Base-by-base conservation (phyloP, 352 stramenopile genomes). In the Peronospora farinosa region DNA sequence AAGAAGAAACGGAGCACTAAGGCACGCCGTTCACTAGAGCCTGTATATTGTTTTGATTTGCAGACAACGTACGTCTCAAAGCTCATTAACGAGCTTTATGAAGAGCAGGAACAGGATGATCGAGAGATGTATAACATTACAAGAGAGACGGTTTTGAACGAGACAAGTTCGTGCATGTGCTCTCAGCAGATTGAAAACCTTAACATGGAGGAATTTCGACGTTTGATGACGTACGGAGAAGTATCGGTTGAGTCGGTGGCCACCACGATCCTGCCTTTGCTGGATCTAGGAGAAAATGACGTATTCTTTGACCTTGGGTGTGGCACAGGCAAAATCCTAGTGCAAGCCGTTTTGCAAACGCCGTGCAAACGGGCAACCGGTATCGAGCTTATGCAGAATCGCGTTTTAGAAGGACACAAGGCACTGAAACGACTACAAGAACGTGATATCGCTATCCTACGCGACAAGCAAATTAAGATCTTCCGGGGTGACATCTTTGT, bases 371-470 rank as follows among this genome's bases (percentile, higher is more conserved):
- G 72, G n/a, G 55, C 74, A n/a, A 78, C 81, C 23, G 81, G 78
- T 37, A 88, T 92, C 6, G 81, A 92, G 38, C 73, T 92, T 25
- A 92, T 92, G 81, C 66, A 88, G 51, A 92, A 92, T 56, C 81
- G 81, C 35, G 78, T 90, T 10, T 16, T 60, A 11, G 74, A 85
- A 53, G 81, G 81, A 31, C 41, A 66, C 7, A 69, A 70, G 15
- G 78, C 81, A 3, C 50, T 92, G 25, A 51, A 72, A 3, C 72
- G 81, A 3, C 54, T 89, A 5, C 50, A 72, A 48, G 32, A 56
- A 8, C 74, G 62, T 32, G 49, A 69, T 2, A 38, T 86, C 6
- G 27, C 47, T 1, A 41, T 80, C n/a, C 60, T 88, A 17, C 50
- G 46, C 1, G 54, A 58, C 38, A 92, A 88, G 45, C 51, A 55